Evolutionary conservation across 2,329 filamentous ascomycete genomes (phyloP), one percentile per base, ranked within the genome.

Genomic region (Fusarium graminum): DNA sequence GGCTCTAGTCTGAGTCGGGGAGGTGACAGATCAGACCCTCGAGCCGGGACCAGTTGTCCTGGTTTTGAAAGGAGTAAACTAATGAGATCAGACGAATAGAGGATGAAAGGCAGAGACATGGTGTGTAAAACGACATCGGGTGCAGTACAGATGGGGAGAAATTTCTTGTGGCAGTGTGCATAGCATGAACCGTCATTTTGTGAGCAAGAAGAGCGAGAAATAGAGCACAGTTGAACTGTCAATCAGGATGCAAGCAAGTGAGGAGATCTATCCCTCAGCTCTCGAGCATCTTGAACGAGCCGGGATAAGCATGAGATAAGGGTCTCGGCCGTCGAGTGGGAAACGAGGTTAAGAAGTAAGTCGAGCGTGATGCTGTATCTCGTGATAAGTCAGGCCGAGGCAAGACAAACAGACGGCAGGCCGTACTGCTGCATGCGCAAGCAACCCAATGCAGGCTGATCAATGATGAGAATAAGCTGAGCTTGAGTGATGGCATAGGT

Each of bases 91-190:
- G 65, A 63, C 67, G 70, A 72, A 70, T 69, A 34, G 59, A 61
- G 55, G 55, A 41, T 42, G 43, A 36, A 57, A 16, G 50, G 38
- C 62, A 72, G 66, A 72, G 70, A 72, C 70, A 72, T 64, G 70
- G 70, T 72, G 70, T 67, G 70, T 72, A 72, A 71, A 72, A 72
- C 70, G 70, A 65, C 61, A 70, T 59, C 56, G 63, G 59, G 62
- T 44, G 65, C 66, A 65, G 53, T 45, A 25, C 46, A 42, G 42
- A 49, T 41, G 44, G 25, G 25, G 54, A 51, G 45, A 30, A 47
- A 42, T 61, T 39, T 65, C 50, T 53, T 59, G 59, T 57, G 52
- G 61, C 57, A 52, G 52, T 56, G 43, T 54, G 59, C 38, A 62
- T 52, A 32, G 39, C 22, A 45, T 56, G 52, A 54, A 52, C 42